Conservation (phyloP, 441 rosid genomes). For the Gossypium trilobum region DNA sequence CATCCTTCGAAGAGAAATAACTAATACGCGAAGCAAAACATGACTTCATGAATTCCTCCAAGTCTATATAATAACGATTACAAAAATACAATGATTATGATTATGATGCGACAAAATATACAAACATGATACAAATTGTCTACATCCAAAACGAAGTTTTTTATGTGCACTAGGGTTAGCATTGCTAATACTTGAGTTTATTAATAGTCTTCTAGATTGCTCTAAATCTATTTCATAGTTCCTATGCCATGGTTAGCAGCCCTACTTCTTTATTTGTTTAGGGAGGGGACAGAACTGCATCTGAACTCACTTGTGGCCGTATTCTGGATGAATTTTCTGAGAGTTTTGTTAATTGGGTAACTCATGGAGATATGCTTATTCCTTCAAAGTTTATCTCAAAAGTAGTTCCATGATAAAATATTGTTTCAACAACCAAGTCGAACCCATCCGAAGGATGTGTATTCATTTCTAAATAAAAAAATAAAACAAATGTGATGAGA, state of each 20-base stretch:
- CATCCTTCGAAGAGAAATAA: neutral
- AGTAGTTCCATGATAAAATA: conserved; percentile 13
- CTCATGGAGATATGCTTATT: conserved; percentile 46
- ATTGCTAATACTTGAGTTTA: neutral
- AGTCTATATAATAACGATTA: too few species aligned
- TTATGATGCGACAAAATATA: neutral
- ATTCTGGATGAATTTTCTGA: conserved; percentile 30
- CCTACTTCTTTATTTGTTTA: conserved; percentile 10
- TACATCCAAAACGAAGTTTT: neutral
- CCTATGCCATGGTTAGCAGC: neutral
- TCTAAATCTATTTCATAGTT: neutral
- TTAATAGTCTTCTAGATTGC: neutral
- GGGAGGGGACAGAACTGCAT: conserved; percentile 36
- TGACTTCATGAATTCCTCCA: too few species aligned
- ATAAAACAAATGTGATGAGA: neutral
- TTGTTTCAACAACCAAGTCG: conserved; percentile 11
- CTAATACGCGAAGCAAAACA: too few species aligned
- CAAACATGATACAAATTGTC: neutral
- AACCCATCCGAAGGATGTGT: conserved; percentile 52
- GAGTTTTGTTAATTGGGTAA: conserved; percentile 60
- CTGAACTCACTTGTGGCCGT: conserved; percentile 18
- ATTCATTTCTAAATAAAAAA: conserved; percentile 13
- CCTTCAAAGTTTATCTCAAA: conserved; percentile 24
- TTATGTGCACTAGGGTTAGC: neutral
- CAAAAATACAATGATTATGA: neutral